Conservation (phyloP, 2,329 filamentous ascomycete species). For the Fusarium protoensiforme region DNA sequence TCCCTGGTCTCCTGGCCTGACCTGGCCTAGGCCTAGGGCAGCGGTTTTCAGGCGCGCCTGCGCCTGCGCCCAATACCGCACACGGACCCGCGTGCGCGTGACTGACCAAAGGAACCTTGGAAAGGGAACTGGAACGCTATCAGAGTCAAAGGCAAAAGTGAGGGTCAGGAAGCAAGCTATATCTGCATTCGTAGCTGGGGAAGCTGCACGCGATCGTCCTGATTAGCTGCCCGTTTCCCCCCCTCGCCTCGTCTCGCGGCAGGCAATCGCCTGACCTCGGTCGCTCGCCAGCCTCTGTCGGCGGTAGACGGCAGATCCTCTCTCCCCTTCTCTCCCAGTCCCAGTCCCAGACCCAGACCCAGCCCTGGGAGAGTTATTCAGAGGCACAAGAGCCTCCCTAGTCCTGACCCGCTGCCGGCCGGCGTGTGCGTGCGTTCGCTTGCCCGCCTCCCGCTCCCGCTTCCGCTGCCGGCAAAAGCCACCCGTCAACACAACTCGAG, state of each 20-base stretch:
- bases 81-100: neutral
- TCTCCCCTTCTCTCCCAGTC: slow-evolving; percentile 3
- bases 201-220: neutral
- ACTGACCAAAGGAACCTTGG: neutral
- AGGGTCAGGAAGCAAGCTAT: neutral
- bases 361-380: neutral
- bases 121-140: slow-evolving; percentile 4
- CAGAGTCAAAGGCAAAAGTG: neutral
- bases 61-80: neutral
- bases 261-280: slow-evolving; percentile 34
- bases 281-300: slow-evolving; percentile 18
- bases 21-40: neutral
- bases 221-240: neutral
- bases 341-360: neutral
- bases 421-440: slow-evolving; percentile 19
- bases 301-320: neutral
- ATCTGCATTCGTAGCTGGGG: slow-evolving; percentile 2
- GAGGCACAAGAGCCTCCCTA: neutral
- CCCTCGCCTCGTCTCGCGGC: slow-evolving; percentile 21
- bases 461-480: slow-evolving; percentile 22
- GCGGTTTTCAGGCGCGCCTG: neutral
- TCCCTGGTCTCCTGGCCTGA: slow-evolving; percentile 3
- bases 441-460: slow-evolving; percentile 23
- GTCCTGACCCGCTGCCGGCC: slow-evolving; percentile 21
- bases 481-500: slow-evolving; percentile 19